These are phyloP conservation scores for Lantana camara DNA, from an alignment of 257 asterid genomes.

Conservation along the genomic window DNA sequence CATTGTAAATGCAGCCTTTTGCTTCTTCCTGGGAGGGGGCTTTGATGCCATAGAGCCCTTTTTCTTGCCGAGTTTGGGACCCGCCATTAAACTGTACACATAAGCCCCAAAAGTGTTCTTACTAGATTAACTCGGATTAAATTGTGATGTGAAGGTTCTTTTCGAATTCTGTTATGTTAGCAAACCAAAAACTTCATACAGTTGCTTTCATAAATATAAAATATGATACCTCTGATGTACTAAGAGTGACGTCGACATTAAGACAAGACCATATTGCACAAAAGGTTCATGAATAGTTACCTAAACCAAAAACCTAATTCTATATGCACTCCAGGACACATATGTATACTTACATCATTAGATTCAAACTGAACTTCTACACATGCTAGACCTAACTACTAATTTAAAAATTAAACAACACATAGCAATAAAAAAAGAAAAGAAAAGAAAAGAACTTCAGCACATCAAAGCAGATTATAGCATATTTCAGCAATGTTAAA, in stretches of 20 bases:
- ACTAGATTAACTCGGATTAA: neutral
- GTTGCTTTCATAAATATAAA: neutral
- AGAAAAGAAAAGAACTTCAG: too few species aligned
- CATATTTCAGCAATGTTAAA: neutral
- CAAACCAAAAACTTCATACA: conserved; percentile 5
- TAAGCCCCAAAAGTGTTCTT: conserved; percentile 15
- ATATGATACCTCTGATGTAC: neutral
- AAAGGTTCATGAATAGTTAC: too few species aligned
- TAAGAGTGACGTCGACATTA: neutral
- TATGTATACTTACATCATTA: too few species aligned
- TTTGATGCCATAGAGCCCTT: conserved; percentile 34
- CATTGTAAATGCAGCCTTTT: conserved; percentile 39
- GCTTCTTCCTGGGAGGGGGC: conserved; percentile 64
- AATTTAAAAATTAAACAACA: too few species aligned
- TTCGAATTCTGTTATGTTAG: neutral
- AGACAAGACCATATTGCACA: neutral
- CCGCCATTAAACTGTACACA: conserved; percentile 57
- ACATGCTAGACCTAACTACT: too few species aligned
- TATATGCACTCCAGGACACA: too few species aligned
- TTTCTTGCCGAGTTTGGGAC: conserved; percentile 43
- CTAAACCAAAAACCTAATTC: too few species aligned
- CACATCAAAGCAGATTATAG: too few species aligned
- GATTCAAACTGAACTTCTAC: too few species aligned
- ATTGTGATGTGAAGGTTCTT: neutral
- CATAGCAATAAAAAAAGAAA: too few species aligned